Base-by-base conservation (phyloP, 805 yeast genomes). In the Metschnikowia anglica region DNA sequence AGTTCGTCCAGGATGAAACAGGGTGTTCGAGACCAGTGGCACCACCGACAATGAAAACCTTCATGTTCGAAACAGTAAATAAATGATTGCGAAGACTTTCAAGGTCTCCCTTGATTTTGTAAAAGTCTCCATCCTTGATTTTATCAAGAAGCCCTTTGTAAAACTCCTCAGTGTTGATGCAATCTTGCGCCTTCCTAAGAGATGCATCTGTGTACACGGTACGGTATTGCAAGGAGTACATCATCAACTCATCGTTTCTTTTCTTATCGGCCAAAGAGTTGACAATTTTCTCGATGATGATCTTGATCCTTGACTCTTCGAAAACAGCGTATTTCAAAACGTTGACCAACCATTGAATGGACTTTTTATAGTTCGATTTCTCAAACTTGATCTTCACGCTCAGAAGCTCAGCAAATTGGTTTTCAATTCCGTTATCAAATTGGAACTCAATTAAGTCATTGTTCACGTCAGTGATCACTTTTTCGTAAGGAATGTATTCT, bases 271-370 rank as follows among this genome's bases (percentile, higher is more conserved):
- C 78, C 21, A 85, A 55, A 1, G 79, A 62, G 47, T 80, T 81
- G 39, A 84, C 60, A 29, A 76, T 63, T 55, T 81, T 82, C 44
- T 83, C 87, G 24, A 84, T 60, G 13, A 83, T 72, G 20, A 87
- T 79, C 51, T 76, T 73, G 18, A 88, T 76, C 60, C 97, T 74
- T 9, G 79, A 72, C 49, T 78, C 80, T 43, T 89, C 96, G 60
- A 86, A 88, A 5, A 77, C 73, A 21, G 85, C 76, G 52, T 78
- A 74, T 60, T 78, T 81, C 53, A 89, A 63, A 15, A 85, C 72
- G 44, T 80, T 79, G 33, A 70, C 63, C 32, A 87, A 68, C 98
- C 98, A 93, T 18, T 79, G 76, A 29, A 90, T 80, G 1, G 91
- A 88, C 35, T 74, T 74, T 0, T 51, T 42, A 57, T 90, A 93